Conservation (phyloP, 129 eudicot species). For the Chrysanthemum lavandulifolium region DNA sequence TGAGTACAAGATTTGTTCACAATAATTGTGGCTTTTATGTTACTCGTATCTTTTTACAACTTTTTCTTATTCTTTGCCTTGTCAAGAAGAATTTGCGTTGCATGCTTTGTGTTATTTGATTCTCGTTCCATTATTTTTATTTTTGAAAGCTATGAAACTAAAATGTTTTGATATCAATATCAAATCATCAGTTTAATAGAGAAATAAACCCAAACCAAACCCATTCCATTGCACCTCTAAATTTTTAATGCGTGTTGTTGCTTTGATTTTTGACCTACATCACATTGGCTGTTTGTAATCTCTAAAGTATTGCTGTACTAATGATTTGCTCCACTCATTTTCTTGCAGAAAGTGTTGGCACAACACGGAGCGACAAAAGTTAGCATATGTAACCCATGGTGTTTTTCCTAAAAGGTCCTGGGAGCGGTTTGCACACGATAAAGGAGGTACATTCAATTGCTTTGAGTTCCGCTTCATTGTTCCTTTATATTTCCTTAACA, state of each 20-base stretch:
- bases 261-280: not conserved
- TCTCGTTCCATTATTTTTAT: too few relatives aligned
- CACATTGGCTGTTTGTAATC: not conserved
- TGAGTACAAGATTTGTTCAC: slow-evolving; percentile 14
- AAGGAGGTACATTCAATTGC: slow-evolving; percentile 47
- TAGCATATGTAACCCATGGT: slow-evolving; percentile 97
- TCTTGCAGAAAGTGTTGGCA: slow-evolving; percentile 74
- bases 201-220: not conserved
- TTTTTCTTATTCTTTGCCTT: too few relatives aligned
- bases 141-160: not conserved
- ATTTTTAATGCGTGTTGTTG: not conserved
- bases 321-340: not conserved
- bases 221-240: slow-evolving; percentile 1
- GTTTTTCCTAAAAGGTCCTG: slow-evolving; percentile 91
- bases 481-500: not conserved
- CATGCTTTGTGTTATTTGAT: too few relatives aligned
- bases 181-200: not conserved
- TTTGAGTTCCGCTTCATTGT: not conserved
- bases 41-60: too few relatives aligned
- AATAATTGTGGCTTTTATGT: too few relatives aligned
- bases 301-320: not conserved
- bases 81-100: too few relatives aligned
- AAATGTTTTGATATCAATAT: not conserved
- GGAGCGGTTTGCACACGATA: slow-evolving; percentile 84
- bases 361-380: slow-evolving; percentile 87